Evolutionary conservation across 2,329 filamentous ascomycete genomes (phyloP).

Genomic region (Claviceps pusilla): DNA sequence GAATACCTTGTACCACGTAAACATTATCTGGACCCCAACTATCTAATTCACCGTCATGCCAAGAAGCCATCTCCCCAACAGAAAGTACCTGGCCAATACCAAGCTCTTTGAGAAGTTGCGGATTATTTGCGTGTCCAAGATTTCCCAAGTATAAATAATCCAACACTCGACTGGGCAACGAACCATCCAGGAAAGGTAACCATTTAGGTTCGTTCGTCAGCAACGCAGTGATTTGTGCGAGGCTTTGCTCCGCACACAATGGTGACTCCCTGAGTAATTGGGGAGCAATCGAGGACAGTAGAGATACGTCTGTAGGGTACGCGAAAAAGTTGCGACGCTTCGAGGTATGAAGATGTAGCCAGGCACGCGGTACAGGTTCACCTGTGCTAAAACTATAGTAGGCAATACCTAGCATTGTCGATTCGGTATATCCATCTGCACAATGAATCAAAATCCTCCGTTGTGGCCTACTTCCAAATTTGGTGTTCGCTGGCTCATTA

Average conservation of each 20-base stretch:
- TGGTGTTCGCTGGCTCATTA: conserved; percentile 5
- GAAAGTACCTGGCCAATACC: conserved; percentile 82
- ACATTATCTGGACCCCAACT: conserved; percentile 67
- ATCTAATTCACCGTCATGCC: conserved; percentile 56
- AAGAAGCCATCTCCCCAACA: conserved; percentile 76
- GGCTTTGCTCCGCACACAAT: conserved; percentile 28
- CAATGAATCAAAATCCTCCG: conserved; percentile 80
- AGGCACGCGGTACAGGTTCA: conserved; percentile 65
- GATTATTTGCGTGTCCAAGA: conserved; percentile 84
- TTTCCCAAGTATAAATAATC: conserved; percentile 97
- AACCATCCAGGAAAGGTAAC: conserved; percentile 75
- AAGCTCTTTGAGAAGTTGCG: conserved; percentile 60
- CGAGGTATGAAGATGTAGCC: conserved; percentile 68
- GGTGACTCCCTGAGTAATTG: conserved; percentile 63
- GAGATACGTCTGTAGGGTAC: conserved; percentile 75
- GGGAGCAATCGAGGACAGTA: conserved; percentile 62
- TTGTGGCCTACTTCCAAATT: conserved; percentile 19
- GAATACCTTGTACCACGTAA: conserved; percentile 68
- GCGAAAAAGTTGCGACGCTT: conserved; percentile 90
- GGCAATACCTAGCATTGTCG: conserved; percentile 71
- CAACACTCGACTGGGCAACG: conserved; percentile 73
- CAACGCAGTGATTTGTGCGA: conserved; percentile 37
- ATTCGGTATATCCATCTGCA: conserved; percentile 91
- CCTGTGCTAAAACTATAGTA: conserved; percentile 91
- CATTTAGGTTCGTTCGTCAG: conserved; percentile 54